phyloP scores from a whole-genome alignment of 2,329 filamentous ascomycete genomes.

The Akanthomyces uredinophilus region DNA sequence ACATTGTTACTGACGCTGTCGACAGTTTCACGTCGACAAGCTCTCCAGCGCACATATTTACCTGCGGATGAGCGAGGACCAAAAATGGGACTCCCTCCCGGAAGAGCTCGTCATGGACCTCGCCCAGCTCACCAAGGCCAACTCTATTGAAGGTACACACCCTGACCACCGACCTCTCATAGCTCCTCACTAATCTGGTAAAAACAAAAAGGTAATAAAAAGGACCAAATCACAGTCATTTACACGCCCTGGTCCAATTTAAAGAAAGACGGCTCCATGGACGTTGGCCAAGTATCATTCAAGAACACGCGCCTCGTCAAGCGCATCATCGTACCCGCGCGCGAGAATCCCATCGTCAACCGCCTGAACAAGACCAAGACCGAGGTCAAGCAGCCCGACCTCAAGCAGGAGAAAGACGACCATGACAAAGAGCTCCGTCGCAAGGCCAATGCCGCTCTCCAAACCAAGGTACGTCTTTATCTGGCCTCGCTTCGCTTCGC shows the following conservation, averaged over 20 bases:
- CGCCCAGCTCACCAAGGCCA: slow-evolving; percentile 96
- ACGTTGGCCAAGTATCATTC: slow-evolving; percentile 89
- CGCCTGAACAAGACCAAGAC: slow-evolving; percentile 95
- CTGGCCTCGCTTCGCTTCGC: not conserved
- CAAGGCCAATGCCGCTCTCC: slow-evolving; percentile 59
- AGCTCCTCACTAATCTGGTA: not conserved
- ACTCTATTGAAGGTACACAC: slow-evolving; percentile 82
- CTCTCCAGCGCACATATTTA: slow-evolving; percentile 96
- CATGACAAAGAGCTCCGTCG: slow-evolving; percentile 65
- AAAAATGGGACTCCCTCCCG: slow-evolving; percentile 80
- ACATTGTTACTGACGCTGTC: not conserved
- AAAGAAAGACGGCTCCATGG: slow-evolving; percentile 94
- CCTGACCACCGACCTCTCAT: slow-evolving; percentile 12
- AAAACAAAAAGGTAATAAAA: slow-evolving; percentile 73
- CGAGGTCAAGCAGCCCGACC: slow-evolving; percentile 73
- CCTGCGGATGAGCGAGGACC: slow-evolving; percentile 71
- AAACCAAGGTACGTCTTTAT: slow-evolving; percentile 49
- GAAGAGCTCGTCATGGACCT: slow-evolving; percentile 73
- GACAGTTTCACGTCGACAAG: slow-evolving; percentile 93
- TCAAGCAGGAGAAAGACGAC: slow-evolving; percentile 77
- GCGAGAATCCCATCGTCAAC: slow-evolving; percentile 90
- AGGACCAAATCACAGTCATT: slow-evolving; percentile 93
- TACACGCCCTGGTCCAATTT: slow-evolving; percentile 98
- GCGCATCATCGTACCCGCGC: slow-evolving; percentile 69
- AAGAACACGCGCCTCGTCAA: slow-evolving; percentile 70